Base-by-base conservation (phyloP, 345 rosid genomes). In the Boechera stricta region DNA sequence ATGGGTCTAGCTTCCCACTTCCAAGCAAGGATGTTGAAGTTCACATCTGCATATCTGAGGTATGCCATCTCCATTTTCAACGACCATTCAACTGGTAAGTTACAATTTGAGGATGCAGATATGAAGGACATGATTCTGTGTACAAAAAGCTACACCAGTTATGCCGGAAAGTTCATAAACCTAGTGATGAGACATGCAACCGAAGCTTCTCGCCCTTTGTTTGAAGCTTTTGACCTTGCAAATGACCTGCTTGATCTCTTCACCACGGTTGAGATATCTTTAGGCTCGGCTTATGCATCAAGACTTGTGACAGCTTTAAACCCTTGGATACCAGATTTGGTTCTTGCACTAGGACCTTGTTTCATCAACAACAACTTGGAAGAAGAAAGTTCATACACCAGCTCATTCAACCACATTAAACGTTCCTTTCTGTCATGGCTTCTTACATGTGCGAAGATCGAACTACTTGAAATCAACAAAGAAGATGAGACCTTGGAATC, bases 321-420 rank as follows among this genome's bases (percentile, higher is more conserved):
- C 82, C 82, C 89, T 53, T 95, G 99, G 97, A 77, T 95, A 72
- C 96, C 98, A 51, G 99, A 95, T 88, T 68, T 92, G 82, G 75
- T 89, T 83, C 88, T 95, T 71, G 91, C 89, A 68, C 69, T 95
- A 70, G 98, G 90, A 56, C 87, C 84, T 65, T 70, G 79, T 42
- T 77, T 85, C 75, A 66, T 88, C 73, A 79, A 81, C 21, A 57
- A 80, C 11, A 49, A 69, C 69, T 28, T 57, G 5, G 75, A 76
- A 16, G 75, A 26, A 45, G 92, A 84, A 71, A 74, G 35, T 41
- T 35, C 81, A 7, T 76, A 77, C 74, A 44, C 67, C 58, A 74
- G 74, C 32, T 73, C 79, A 73, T 77, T 67, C 42, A 81, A 84
- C 63, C 82, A 73, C 54, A 72, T 88, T 29, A 89, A 87, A 76